Percentiles rank a stretch among this genome's conserved stretches.
These are phyloP conservation scores for Prunus yedoensis DNA, from an alignment of 331 rosid genomes.

Conservation along the genomic window DNA sequence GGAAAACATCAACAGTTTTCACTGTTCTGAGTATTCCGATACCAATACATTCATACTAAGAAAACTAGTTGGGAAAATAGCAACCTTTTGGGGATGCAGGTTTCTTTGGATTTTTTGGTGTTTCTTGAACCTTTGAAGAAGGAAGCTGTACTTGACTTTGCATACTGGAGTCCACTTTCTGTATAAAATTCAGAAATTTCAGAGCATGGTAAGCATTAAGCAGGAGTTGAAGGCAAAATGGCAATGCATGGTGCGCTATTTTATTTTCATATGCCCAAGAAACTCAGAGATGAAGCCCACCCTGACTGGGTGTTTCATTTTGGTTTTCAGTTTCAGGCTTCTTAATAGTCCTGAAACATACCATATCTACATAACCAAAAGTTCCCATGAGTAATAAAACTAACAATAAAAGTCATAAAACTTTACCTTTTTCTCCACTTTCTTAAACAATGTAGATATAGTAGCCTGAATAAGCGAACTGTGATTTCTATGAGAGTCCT, in stretches of 20 bases:
- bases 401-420: neutral
- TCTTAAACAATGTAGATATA: conserved; percentile 75
- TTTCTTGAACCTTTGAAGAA: conserved; percentile 24
- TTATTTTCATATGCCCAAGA: neutral
- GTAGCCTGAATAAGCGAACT: conserved; percentile 77
- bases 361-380: neutral
- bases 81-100: conserved; percentile 59
- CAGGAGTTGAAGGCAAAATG: neutral
- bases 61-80: conserved; percentile 6
- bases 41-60: conserved; percentile 20
- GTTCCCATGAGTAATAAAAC: neutral
- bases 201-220: neutral
- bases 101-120: conserved; percentile 48
- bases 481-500: conserved; percentile 17
- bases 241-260: neutral
- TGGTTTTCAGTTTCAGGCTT: neutral
- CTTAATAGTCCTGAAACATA: neutral
- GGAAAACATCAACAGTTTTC: conserved; percentile 31
- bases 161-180: conserved; percentile 6
- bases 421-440: conserved; percentile 73
- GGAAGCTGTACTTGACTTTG: conserved; percentile 9
- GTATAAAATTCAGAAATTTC: neutral
- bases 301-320: neutral
- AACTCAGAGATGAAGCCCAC: neutral
- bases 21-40: conserved; percentile 14